Evolutionary conservation across 768 basidiomycete species (phyloP).

Genomic region (Lentinula detonsa): DNA sequence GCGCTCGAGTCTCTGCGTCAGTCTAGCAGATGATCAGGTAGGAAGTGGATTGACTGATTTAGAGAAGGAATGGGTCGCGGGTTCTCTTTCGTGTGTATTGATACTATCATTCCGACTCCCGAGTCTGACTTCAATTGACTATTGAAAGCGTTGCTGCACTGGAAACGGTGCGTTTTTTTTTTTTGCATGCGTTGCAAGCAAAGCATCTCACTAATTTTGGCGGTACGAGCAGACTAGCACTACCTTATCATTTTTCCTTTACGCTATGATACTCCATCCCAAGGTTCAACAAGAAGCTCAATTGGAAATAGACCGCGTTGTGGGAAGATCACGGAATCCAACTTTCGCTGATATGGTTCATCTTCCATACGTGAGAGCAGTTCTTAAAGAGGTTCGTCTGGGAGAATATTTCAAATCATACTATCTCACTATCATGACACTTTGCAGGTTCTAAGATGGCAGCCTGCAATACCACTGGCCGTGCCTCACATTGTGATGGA

Average conservation of each 20-base stretch:
- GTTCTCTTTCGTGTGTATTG: not conserved
- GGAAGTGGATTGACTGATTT: not conserved
- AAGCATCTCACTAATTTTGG: not conserved
- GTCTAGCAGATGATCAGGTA: not conserved
- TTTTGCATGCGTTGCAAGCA: not conserved
- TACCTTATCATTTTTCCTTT: not conserved
- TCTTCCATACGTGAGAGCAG: not conserved
- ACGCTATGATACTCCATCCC: not conserved
- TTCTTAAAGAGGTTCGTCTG: conserved; percentile 1
- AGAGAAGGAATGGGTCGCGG: not conserved
- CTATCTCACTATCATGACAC: not conserved
- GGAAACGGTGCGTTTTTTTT: not conserved
- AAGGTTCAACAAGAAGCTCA: conserved; percentile 1
- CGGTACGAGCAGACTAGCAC: not conserved
- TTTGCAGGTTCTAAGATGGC: conserved; percentile 1
- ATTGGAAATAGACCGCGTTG: not conserved
- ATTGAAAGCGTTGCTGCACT: not conserved
- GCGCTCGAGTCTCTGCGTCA: not conserved
- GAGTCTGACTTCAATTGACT: too few relatives aligned
- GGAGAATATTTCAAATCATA: not conserved
- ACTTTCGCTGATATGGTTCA: conserved; percentile 3
- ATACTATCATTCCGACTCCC: too few relatives aligned
- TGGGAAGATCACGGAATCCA: not conserved
- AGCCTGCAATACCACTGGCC: not conserved
- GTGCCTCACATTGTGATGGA: not conserved